phyloP scores from a whole-genome alignment of 1,284 basidiomycete genomes.

The Cryptococcus deneoformans region DNA sequence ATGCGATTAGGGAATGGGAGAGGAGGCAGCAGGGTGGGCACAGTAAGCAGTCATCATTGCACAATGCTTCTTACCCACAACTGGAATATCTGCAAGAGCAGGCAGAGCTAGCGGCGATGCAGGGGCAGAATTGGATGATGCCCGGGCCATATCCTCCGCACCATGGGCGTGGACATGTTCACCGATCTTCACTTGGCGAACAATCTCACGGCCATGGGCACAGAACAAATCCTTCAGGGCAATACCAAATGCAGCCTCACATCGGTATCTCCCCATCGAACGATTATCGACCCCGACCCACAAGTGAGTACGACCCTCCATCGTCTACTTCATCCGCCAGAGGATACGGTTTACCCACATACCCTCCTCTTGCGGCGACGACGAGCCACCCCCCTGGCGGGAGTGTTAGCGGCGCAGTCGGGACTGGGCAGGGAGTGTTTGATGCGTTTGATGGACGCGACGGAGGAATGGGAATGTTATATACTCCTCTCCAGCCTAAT shows the following conservation, averaged over 20 bases:
- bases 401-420: not conserved
- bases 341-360: slow-evolving; percentile 39
- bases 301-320: slow-evolving; percentile 37
- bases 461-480: slow-evolving; percentile 37
- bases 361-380: slow-evolving; percentile 46
- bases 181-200: slow-evolving; percentile 4
- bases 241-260: slow-evolving; percentile 43
- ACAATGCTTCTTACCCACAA: slow-evolving; percentile 70
- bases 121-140: slow-evolving; percentile 37
- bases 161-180: slow-evolving; percentile 12
- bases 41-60: slow-evolving; percentile 33
- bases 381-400: slow-evolving; percentile 13
- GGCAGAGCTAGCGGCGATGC: slow-evolving; percentile 69
- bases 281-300: slow-evolving; percentile 22
- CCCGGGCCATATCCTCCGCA: slow-evolving; percentile 31
- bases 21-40: slow-evolving; percentile 53
- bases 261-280: slow-evolving; percentile 30
- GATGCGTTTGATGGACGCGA: slow-evolving; percentile 39
- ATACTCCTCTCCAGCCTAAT: slow-evolving; percentile 44
- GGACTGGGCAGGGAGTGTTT: slow-evolving; percentile 14
- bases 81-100: slow-evolving; percentile 88
- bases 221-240: slow-evolving; percentile 21
- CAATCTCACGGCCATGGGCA: slow-evolving; percentile 6
- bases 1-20: slow-evolving; percentile 88
- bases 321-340: slow-evolving; percentile 7